phyloP scores from a whole-genome alignment of 2,329 filamentous ascomycete species.

The Fusarium buharicum region DNA sequence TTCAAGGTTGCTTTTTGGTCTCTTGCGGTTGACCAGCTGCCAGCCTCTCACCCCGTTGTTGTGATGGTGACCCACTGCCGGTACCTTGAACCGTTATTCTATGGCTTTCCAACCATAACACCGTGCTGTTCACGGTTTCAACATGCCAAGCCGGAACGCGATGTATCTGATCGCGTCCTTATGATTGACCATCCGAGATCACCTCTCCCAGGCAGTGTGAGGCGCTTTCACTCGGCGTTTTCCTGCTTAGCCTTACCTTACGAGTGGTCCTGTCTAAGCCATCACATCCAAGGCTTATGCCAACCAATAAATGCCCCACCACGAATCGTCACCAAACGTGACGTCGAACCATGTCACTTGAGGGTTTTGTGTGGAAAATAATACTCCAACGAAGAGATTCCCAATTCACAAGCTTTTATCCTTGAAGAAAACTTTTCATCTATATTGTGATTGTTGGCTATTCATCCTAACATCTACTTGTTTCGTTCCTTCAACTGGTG shows the following conservation, averaged over 20 bases:
- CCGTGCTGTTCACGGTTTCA: constrained; percentile 25
- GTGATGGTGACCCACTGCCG: constrained; percentile 1
- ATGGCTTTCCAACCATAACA: constrained; percentile 9
- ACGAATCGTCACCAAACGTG: constrained; percentile 30
- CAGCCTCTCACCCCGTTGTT: constrained; percentile 3
- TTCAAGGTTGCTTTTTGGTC: constrained; percentile 1
- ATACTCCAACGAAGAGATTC: not conserved
- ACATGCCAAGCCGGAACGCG: constrained; percentile 11
- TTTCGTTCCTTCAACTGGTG: constrained; percentile 16
- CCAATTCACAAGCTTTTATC: too few relatives aligned
- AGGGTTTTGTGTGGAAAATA: not conserved
- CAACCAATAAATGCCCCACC: constrained; percentile 24
- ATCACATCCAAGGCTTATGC: constrained; percentile 11
- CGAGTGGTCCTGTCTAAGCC: constrained; percentile 11
- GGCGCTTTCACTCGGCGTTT: constrained; percentile 19
- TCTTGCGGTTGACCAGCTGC: constrained; percentile 2
- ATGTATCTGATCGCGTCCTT: constrained; percentile 5
- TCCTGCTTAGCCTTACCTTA: constrained; percentile 31
- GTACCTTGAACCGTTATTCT: not conserved
- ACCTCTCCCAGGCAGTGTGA: constrained; percentile 2
- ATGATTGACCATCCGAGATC: constrained; percentile 8
- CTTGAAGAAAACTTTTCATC: not conserved
- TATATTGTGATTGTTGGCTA: not conserved
- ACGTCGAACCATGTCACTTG: constrained; percentile 2
- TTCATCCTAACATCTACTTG: constrained; percentile 1